Percentiles rank a stretch among this genome's conserved stretches.
These are phyloP conservation scores for Podospora fimiseda DNA, from an alignment of 495 filamentous ascomycete genomes.

Conservation along the genomic window DNA sequence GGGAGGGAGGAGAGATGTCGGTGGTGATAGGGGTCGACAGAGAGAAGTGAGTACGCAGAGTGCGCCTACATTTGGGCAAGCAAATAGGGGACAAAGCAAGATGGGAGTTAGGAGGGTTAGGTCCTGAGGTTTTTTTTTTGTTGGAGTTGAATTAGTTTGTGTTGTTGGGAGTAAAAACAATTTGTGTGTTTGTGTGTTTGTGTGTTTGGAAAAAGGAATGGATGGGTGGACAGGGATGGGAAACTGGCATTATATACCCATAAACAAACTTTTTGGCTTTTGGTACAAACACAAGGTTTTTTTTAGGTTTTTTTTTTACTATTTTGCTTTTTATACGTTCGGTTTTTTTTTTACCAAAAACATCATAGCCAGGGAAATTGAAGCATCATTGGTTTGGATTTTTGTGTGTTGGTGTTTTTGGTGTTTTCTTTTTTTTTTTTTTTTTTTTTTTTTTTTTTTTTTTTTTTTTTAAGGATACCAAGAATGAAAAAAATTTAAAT, in stretches of 20 bases:
- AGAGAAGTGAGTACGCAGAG: conserved; percentile 4
- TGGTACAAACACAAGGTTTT: not conserved
- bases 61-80: not conserved
- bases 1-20: not conserved
- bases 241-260: not conserved
- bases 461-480: not conserved
- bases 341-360: not conserved
- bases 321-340: not conserved
- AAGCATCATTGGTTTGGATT: not conserved
- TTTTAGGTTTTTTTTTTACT: not conserved
- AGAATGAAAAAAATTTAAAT: not conserved
- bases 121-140: not conserved
- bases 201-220: too few species aligned
- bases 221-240: not conserved
- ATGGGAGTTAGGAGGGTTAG: not conserved
- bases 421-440: not conserved
- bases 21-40: not conserved
- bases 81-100: not conserved
- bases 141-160: not conserved
- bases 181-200: not conserved
- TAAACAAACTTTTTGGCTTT: not conserved
- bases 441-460: not conserved
- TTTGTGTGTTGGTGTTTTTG: not conserved
- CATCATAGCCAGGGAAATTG: not conserved
- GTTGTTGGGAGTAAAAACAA: not conserved